Conservation (phyloP, 2,329 filamentous ascomycete species). For the Magnaporthiopsis poae region DNA sequence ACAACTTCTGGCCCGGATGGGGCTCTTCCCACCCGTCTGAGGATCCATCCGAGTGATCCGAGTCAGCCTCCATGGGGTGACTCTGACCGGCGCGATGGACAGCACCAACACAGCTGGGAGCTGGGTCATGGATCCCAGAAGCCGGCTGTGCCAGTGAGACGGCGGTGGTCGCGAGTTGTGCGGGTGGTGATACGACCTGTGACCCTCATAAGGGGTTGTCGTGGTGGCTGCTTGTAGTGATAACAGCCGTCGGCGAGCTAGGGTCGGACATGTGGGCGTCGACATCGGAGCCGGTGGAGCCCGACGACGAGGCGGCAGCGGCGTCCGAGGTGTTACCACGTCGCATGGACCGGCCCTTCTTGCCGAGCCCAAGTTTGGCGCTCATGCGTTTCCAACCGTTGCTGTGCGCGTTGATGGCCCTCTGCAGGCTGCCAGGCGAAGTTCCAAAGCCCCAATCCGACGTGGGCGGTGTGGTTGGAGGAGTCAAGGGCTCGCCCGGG, state of each 20-base stretch:
- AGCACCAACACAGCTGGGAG: background rate
- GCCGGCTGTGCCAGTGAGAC: constrained; percentile 14
- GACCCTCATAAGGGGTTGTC: constrained; percentile 43
- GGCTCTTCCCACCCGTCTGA: constrained; percentile 32
- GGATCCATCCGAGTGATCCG: constrained; percentile 4
- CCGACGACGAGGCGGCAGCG: constrained; percentile 20
- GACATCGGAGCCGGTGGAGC: constrained; percentile 18
- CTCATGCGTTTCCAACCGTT: constrained; percentile 58
- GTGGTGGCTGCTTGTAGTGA: constrained; percentile 16
- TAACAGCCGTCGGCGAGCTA: constrained; percentile 10
- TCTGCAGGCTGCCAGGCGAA: constrained; percentile 44
- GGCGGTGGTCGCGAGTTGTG: constrained; percentile 23
- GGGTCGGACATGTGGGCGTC: constrained; percentile 27
- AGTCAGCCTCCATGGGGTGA: background rate
- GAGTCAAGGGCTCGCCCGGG: constrained; percentile 56
- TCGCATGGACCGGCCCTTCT: constrained; percentile 2
- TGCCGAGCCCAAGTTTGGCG: constrained; percentile 44
- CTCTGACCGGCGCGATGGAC: background rate
- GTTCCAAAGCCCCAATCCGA: constrained; percentile 44
- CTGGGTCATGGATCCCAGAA: background rate
- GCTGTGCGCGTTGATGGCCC: constrained; percentile 43
- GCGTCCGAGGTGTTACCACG: constrained; percentile 10
- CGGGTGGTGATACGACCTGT: constrained; percentile 45
- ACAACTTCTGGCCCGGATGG: constrained; percentile 34
- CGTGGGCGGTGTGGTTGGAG: constrained; percentile 61